phyloP scores from a whole-genome alignment of 768 basidiomycete species.

The Termitomyces sp. region DNA sequence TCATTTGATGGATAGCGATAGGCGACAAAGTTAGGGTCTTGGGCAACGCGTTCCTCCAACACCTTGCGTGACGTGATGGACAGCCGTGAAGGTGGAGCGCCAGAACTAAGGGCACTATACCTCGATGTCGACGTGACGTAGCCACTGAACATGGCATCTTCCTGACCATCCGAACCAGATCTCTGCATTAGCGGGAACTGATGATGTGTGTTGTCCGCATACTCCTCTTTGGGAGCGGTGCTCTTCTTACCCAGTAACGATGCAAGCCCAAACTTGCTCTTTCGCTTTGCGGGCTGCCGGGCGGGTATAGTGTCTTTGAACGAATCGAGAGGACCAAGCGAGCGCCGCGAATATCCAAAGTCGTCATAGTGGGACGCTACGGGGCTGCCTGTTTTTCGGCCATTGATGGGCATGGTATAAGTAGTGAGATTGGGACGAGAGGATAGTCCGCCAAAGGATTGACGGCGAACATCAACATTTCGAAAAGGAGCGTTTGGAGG shows the following conservation, averaged over 20 bases:
- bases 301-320: constrained; percentile 26
- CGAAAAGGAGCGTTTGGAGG: constrained; percentile 69
- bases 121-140: constrained; percentile 52
- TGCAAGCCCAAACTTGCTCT: constrained; percentile 71
- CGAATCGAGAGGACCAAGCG: constrained; percentile 46
- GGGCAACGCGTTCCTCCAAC: constrained; percentile 79
- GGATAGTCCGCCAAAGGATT: constrained; percentile 72
- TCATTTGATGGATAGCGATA: constrained; percentile 85
- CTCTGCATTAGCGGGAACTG: constrained; percentile 49
- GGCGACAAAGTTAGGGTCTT: constrained; percentile 81
- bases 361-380: constrained; percentile 58
- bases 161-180: constrained; percentile 47
- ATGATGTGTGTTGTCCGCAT: constrained; percentile 33
- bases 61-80: constrained; percentile 69
- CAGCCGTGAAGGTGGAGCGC: constrained; percentile 46
- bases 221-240: constrained; percentile 31
- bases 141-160: constrained; percentile 43
- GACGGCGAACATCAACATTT: constrained; percentile 55
- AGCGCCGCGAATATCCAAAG: constrained; percentile 67
- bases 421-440: constrained; percentile 52
- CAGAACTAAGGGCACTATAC: constrained; percentile 45
- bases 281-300: constrained; percentile 50
- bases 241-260: constrained; percentile 62
- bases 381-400: constrained; percentile 33
- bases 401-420: constrained; percentile 47